Evolutionary conservation across 2,329 filamentous ascomycete genomes (phyloP).

Genomic region (Cladosporium sp.): DNA sequence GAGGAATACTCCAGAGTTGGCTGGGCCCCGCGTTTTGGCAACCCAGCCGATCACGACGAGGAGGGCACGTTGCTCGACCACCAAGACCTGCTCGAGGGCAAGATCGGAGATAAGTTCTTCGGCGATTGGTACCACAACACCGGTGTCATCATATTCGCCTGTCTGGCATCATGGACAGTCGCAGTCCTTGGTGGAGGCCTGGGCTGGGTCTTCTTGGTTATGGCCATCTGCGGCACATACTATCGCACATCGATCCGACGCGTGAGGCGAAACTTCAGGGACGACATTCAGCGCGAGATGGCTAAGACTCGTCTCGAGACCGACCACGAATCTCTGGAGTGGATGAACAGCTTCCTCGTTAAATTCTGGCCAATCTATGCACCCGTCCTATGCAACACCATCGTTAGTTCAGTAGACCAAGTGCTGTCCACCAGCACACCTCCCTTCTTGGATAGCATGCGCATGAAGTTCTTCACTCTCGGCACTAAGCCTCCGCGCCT

Average conservation of each 20-base stretch:
- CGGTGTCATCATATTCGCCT: conserved; percentile 90
- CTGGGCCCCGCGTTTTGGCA: conserved; percentile 86
- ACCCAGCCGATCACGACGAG: conserved; percentile 54
- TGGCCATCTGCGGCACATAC: conserved; percentile 90
- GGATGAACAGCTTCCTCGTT: conserved; percentile 98
- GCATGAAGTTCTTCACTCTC: conserved; percentile 89
- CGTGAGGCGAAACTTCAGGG: conserved; percentile 91
- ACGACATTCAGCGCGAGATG: conserved; percentile 88
- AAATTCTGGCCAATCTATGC: conserved; percentile 99
- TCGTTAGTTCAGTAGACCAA: conserved; percentile 93
- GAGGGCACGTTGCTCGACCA: conserved; percentile 77
- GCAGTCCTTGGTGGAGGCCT: conserved; percentile 87
- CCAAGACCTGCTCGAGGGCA: conserved; percentile 80
- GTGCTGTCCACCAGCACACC: conserved; percentile 91
- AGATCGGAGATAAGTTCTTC: conserved; percentile 84
- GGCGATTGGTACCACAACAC: conserved; percentile 99
- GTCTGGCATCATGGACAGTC: conserved; percentile 84
- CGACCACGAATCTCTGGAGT: conserved; percentile 90
- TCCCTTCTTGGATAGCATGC: conserved; percentile 87
- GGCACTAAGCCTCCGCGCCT: conserved; percentile 93
- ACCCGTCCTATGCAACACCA: conserved; percentile 85
- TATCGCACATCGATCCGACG: conserved; percentile 93
- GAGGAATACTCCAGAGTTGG: conserved; percentile 61
- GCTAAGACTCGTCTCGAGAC: conserved; percentile 83
- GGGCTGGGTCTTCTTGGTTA: conserved; percentile 89